A percentile compares a stretch with the other conserved stretches of the same genome.
phyloP scores from a whole-genome alignment of 345 rosid species.

The Brassica cretica region DNA sequence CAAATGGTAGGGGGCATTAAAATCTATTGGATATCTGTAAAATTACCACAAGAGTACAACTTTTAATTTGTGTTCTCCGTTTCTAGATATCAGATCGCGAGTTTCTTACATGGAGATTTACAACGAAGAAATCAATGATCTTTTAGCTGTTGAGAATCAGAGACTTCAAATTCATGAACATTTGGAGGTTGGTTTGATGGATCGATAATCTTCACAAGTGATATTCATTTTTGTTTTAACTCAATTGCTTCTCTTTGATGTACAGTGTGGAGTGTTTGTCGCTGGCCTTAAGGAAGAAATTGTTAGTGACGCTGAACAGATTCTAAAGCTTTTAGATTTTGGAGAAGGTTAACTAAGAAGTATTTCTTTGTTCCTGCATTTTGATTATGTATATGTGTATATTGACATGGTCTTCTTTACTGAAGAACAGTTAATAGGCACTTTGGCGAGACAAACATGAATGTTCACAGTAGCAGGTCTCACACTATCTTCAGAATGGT shows the following conservation, averaged over 20 bases:
- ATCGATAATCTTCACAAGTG: background rate
- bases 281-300: background rate
- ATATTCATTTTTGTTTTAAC: too few species aligned
- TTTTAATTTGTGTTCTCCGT: constrained; percentile 17
- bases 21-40: too few species aligned
- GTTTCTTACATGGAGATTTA: constrained; percentile 95
- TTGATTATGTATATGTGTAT: background rate
- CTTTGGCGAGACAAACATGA: constrained; percentile 31
- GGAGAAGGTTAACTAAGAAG: constrained; percentile 74
- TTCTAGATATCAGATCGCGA: constrained; percentile 70
- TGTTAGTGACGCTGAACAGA: constrained; percentile 26
- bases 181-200: background rate
- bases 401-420: background rate
- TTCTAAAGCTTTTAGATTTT: constrained; percentile 69
- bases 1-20: constrained; percentile 43
- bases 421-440: background rate
- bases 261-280: constrained; percentile 10
- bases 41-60: background rate
- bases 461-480: constrained; percentile 28
- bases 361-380: too few species aligned
- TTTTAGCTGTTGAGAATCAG: constrained; percentile 52
- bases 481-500: background rate
- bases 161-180: background rate
- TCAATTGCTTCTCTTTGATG: background rate
- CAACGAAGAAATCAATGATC: constrained; percentile 14